Conservation (phyloP, 2,329 filamentous ascomycete species). For the Nemania sp. region DNA sequence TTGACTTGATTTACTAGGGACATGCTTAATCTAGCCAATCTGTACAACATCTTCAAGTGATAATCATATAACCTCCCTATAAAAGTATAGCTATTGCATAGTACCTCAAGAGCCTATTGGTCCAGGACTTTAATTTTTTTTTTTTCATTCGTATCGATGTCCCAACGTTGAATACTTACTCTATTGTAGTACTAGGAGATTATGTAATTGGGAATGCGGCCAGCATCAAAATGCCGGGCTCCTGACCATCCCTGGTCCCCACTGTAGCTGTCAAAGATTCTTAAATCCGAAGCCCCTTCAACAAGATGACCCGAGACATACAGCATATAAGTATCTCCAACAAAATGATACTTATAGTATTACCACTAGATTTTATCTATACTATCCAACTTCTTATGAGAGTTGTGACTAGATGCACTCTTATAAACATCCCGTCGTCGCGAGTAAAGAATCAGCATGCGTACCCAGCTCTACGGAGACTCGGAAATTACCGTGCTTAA, state of each 20-base stretch:
- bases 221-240: background rate
- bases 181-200: too few relatives aligned
- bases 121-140: too few relatives aligned
- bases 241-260: background rate
- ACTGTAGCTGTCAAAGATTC: background rate
- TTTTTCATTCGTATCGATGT: too few relatives aligned
- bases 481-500: background rate
- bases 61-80: too few relatives aligned
- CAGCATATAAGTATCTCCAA: background rate
- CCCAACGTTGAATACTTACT: too few relatives aligned
- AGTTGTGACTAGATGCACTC: background rate
- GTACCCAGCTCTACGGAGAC: background rate
- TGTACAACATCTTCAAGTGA: too few relatives aligned
- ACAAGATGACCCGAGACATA: background rate
- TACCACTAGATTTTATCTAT: too few relatives aligned
- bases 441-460: background rate
- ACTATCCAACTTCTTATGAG: background rate
- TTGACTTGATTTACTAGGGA: too few relatives aligned
- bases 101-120: too few relatives aligned
- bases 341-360: too few relatives aligned
- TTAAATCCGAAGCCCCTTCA: background rate
- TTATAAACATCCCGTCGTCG: background rate
- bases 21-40: too few relatives aligned
- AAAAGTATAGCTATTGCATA: too few relatives aligned
- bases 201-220: background rate